These are phyloP conservation scores for Ramichloridium luteum DNA, from an alignment of 2,329 filamentous ascomycete genomes.

Conservation along the genomic window DNA sequence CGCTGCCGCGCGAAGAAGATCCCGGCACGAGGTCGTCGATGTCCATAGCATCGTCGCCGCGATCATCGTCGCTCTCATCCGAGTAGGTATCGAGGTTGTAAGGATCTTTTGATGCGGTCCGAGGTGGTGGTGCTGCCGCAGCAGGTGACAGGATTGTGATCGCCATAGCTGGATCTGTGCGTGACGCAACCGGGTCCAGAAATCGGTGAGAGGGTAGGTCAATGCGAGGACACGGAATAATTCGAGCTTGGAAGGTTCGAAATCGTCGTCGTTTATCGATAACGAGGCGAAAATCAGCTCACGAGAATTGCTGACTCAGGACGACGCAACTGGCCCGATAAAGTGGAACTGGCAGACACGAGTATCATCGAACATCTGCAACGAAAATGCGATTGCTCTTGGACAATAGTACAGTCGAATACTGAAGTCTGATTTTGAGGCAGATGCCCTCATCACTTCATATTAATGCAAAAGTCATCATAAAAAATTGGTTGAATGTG, in stretches of 20 bases:
- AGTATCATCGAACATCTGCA: conserved; percentile 1
- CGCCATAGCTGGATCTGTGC: conserved; percentile 34
- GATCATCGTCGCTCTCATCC: conserved; percentile 20
- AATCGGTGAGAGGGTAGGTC: too few species aligned
- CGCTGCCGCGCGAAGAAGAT: conserved; percentile 29
- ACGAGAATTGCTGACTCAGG: conserved; percentile 5
- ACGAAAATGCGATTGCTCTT: too few species aligned
- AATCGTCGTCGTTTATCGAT: background rate
- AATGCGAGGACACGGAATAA: conserved; percentile 3
- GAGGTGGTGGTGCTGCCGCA: conserved; percentile 22
- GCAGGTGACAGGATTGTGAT: conserved; percentile 47
- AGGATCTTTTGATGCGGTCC: background rate
- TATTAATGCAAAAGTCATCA: background rate
- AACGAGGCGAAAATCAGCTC: conserved; percentile 1
- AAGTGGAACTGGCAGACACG: too few species aligned
- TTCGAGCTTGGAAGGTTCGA: background rate
- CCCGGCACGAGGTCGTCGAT: conserved; percentile 35
- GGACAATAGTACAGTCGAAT: background rate
- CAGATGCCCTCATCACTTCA: background rate
- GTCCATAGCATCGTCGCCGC: conserved; percentile 24
- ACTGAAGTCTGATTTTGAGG: background rate
- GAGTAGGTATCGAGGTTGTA: conserved; percentile 16
- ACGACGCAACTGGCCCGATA: conserved; percentile 3
- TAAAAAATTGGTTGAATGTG: too few species aligned
- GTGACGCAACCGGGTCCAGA: too few species aligned